Evolutionary conservation across 2,329 filamentous ascomycete genomes (phyloP).

Genomic region (Pseudogymnoascus sp.): DNA sequence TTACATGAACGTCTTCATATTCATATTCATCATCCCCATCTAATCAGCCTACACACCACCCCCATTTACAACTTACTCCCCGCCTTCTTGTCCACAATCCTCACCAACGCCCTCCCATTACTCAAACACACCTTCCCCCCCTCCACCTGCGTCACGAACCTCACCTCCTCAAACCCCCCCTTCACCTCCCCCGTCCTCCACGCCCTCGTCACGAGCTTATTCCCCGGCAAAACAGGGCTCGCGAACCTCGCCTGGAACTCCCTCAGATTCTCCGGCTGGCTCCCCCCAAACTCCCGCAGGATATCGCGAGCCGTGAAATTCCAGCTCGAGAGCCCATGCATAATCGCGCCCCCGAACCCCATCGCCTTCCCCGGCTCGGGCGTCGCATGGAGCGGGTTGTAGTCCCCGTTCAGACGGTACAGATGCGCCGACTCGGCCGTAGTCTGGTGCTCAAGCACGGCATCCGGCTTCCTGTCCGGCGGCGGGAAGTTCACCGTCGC

Average conservation of each 20-base stretch:
- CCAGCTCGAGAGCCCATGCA: slow-evolving; percentile 83
- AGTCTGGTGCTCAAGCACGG: slow-evolving; percentile 60
- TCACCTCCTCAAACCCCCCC: slow-evolving; percentile 63
- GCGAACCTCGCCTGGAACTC: slow-evolving; percentile 87
- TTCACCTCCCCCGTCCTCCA: slow-evolving; percentile 63
- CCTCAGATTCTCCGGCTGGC: slow-evolving; percentile 67
- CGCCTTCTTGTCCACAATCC: slow-evolving; percentile 16
- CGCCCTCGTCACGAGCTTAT: slow-evolving; percentile 67
- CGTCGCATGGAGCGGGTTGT: slow-evolving; percentile 81
- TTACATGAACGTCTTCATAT: background rate
- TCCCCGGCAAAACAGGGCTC: slow-evolving; percentile 71
- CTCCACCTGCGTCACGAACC: slow-evolving; percentile 69
- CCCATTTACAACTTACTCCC: background rate
- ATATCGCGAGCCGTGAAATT: slow-evolving; percentile 67
- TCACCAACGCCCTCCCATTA: slow-evolving; percentile 62
- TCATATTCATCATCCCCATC: too few species aligned
- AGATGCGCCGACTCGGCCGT: slow-evolving; percentile 63
- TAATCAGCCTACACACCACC: background rate
- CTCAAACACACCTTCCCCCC: slow-evolving; percentile 73
- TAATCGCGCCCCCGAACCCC: slow-evolving; percentile 79
- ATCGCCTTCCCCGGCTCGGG: slow-evolving; percentile 76
- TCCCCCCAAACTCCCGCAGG: slow-evolving; percentile 59
- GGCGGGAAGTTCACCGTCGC: slow-evolving; percentile 72
- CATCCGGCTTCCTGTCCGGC: slow-evolving; percentile 61
- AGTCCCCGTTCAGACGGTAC: slow-evolving; percentile 81